A percentile compares a stretch with the other conserved stretches of the same genome.
phyloP scores from a whole-genome alignment of 352 stramenopile genomes.

The Discostella stelligera region DNA sequence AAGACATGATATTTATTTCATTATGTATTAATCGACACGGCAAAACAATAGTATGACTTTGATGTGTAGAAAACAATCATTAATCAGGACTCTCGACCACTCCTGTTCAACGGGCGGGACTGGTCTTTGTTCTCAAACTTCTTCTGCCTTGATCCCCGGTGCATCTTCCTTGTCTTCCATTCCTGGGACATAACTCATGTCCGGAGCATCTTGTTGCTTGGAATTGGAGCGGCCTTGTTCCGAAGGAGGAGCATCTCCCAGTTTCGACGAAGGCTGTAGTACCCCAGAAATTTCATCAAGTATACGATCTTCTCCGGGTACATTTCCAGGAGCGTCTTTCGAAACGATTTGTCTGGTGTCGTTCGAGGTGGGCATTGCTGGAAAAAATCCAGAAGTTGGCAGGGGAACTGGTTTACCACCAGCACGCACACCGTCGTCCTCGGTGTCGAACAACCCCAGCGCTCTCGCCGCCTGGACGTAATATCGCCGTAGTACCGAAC shows the following conservation, averaged over 20 bases:
- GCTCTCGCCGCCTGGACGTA: constrained; percentile 71
- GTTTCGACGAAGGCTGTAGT: no score
- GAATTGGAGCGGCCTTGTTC: constrained; percentile 1
- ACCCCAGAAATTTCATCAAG: background rate
- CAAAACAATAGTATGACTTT: background rate
- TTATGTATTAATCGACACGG: background rate
- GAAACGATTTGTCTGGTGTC: background rate
- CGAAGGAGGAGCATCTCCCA: background rate
- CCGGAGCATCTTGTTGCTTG: background rate
- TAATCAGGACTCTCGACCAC: background rate
- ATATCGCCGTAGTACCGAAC: constrained; percentile 73
- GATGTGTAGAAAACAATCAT: background rate
- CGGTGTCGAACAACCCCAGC: constrained; percentile 68
- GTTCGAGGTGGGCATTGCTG: background rate
- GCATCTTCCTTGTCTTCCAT: constrained; percentile 12
- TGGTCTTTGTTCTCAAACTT: background rate
- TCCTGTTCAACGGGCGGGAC: no score
- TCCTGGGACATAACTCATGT: constrained; percentile 8
- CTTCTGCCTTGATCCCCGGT: background rate
- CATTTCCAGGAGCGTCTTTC: constrained; percentile 1
- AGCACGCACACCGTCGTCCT: constrained; percentile 39
- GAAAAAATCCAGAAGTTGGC: constrained; percentile 13
- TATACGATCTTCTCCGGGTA: constrained; percentile 1
- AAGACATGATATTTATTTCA: background rate
- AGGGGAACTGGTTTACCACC: constrained; percentile 33